Evolutionary conservation across 2,329 filamentous ascomycete genomes (phyloP).

Genomic region (Aspergillus ustus): DNA sequence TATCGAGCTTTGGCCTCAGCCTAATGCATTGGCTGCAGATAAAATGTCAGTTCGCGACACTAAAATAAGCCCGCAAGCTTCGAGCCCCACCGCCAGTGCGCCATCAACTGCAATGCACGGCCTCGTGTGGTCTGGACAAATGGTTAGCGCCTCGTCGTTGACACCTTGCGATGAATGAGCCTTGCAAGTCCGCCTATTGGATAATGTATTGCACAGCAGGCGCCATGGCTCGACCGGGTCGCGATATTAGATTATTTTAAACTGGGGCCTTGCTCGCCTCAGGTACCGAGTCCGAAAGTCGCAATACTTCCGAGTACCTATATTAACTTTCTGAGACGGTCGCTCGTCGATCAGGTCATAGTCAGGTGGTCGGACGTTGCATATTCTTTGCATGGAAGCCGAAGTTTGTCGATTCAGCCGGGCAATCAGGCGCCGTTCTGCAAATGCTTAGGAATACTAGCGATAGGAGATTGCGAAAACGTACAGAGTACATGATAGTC

Average conservation of each 20-base stretch:
- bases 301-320: neutral
- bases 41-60: slow-evolving; percentile 19
- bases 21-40: slow-evolving; percentile 15
- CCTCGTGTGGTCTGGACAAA: slow-evolving; percentile 18
- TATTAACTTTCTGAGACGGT: neutral
- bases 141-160: slow-evolving; percentile 8
- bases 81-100: slow-evolving; percentile 15
- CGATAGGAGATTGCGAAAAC: neutral
- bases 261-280: slow-evolving; percentile 4
- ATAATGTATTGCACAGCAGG: neutral
- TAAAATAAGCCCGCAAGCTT: slow-evolving; percentile 19
- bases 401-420: slow-evolving; percentile 10
- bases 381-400: slow-evolving; percentile 16
- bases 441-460: neutral
- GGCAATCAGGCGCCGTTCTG: neutral
- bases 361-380: slow-evolving; percentile 13
- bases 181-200: neutral
- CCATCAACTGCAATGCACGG: slow-evolving; percentile 16
- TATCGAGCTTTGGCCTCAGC: slow-evolving; percentile 20
- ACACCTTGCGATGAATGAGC: slow-evolving; percentile 4
- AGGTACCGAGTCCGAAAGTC: slow-evolving; percentile 11
- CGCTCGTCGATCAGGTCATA: neutral
- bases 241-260: slow-evolving; percentile 6
- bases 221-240: neutral
- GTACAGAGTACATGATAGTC: neutral